Base-by-base conservation (phyloP, 352 stramenopile species). In the Phytophthora multivora region DNA sequence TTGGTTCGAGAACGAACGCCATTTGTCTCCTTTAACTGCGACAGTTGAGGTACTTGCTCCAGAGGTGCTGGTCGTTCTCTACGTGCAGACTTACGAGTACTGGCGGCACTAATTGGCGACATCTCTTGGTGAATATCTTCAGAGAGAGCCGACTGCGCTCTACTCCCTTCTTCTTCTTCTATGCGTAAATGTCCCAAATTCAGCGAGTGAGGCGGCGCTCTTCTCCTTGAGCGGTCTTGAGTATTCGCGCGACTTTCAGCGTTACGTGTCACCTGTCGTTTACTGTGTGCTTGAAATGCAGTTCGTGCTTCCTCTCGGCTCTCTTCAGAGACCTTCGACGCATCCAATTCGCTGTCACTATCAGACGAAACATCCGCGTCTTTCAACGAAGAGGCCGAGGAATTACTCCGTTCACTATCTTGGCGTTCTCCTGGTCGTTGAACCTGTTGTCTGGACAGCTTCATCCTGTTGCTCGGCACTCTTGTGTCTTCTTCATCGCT, bases 1-100 rank as follows among this genome's bases (percentile, higher is more conserved):
- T 65, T 71, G 1, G 33, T 51, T 64, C 51, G 42, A 71, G 19
- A 28, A 18, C 46, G 23, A n/a, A 41, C 51, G 9, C 50, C 36
- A 25, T 33, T 45, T 47, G 50, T 51, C 41, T 41, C 28, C 39
- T 63, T 52, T n/a, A 33, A 36, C 15, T 42, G 40, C n/a, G 50
- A 51, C 10, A 51, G 33, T 56, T 56, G 30, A 8, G 36, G 40
- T 18, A 58, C 41, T 39, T 65, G 46, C 9, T 60, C 18, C 43
- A 68, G 15, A 26, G 45, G 39, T 12, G 45, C 26, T 55, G 50
- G 50, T 10, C 36, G 55, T 38, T 45, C 45, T 1, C 50, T 64
- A 31, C 28, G 28, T 31, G 28, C 7, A 23, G 43, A 26, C 35
- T 38, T 21, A 39, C 28, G 52, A 52, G 41, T n/a, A 0, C 18